Evolutionary conservation across 805 yeast genomes (phyloP), one percentile per base, ranked within the genome.

Genomic region (Candida khao-thaluensis): DNA sequence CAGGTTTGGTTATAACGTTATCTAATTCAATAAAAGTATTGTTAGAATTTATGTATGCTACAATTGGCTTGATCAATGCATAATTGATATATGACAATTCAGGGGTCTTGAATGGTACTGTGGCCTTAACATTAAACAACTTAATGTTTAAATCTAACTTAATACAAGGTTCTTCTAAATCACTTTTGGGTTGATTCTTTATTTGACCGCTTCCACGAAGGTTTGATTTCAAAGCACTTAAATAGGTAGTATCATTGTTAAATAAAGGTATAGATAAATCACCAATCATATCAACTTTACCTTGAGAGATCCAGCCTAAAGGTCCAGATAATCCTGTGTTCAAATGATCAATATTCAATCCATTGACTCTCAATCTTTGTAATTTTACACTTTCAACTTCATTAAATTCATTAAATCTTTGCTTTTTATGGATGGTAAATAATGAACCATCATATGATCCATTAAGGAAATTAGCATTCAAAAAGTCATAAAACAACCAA

Each of bases 221-320:
- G 15, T 38, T 33, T 20, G 34, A 27, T 23, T 34, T 38, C 17
- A 31, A 38, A 12, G 37, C 41, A 23, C 18, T 23, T 9, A 39
- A 24, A n/a, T 39, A 29, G 14, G 12, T 30, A 10, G 5, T 37
- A 2, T 24, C 33, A 25, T 25, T 17, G 12, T 17, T 14, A 7
- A 21, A 9, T 7, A 16, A 26, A 0, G 95, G 95, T 2, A 89
- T 80, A 73, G 82, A 77, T 12, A 91, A 79, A 55, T 93, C 97
- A 6, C 96, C 97, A 47, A 87, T 66, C 81, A 93, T 82, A 60
- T 93, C 97, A 16, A 91, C 98, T 37, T 80, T 80, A 10, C 99
- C 99, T 45, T 77, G 74, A 5, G 87, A 80, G 40, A 93, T 91
- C 99, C 99, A 93, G 5, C 98, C 97, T 61, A 93, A 88, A 9